A percentile compares a stretch with the other conserved stretches of the same genome.
These are phyloP conservation scores for Apiotrichum akiyoshidainum DNA, from an alignment of 1,284 basidiomycete genomes.

Conservation along the genomic window DNA sequence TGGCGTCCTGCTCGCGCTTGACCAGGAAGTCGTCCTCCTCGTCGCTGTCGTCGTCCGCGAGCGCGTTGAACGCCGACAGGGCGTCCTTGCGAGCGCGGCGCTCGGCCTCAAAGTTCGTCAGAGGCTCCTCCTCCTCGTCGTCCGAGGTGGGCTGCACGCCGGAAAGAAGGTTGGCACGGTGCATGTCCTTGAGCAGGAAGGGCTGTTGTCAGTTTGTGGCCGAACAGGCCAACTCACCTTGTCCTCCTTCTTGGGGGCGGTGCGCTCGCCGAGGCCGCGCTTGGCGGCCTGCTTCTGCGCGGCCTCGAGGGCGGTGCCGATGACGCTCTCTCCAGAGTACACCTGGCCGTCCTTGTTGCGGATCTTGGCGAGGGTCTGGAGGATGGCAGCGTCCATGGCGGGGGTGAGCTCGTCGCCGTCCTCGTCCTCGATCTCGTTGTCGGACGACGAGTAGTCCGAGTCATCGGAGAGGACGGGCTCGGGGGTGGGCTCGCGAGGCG, in stretches of 20 bases:
- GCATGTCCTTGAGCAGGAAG: conserved; percentile 53
- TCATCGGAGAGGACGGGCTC: conserved; percentile 17
- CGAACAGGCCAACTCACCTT: conserved; percentile 24
- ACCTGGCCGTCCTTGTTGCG: conserved; percentile 70
- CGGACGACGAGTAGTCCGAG: conserved; percentile 38
- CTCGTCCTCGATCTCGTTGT: conserved; percentile 83
- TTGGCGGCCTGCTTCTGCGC: conserved; percentile 35
- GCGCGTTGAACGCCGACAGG: conserved; percentile 62
- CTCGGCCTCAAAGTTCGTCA: conserved; percentile 79
- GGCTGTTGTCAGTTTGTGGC: conserved; percentile 33
- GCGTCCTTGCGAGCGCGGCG: conserved; percentile 72
- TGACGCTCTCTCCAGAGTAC: conserved; percentile 65
- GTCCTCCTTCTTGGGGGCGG: conserved; percentile 17
- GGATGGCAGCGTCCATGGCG: conserved; percentile 88
- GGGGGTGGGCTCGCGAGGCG: background rate
- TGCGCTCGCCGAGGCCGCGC: conserved; percentile 22
- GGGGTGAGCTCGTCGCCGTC: conserved; percentile 94
- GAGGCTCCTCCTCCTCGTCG: conserved; percentile 37
- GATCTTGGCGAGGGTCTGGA: conserved; percentile 85
- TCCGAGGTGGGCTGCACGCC: conserved; percentile 22
- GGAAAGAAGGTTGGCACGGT: conserved; percentile 50
- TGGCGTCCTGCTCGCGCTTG: conserved; percentile 62
- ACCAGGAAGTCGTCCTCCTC: conserved; percentile 59
- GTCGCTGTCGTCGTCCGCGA: conserved; percentile 55
- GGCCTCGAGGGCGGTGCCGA: conserved; percentile 61